Evolutionary conservation across 495 filamentous ascomycete species (phyloP).

Genomic region (Neurospora tetraspora): DNA sequence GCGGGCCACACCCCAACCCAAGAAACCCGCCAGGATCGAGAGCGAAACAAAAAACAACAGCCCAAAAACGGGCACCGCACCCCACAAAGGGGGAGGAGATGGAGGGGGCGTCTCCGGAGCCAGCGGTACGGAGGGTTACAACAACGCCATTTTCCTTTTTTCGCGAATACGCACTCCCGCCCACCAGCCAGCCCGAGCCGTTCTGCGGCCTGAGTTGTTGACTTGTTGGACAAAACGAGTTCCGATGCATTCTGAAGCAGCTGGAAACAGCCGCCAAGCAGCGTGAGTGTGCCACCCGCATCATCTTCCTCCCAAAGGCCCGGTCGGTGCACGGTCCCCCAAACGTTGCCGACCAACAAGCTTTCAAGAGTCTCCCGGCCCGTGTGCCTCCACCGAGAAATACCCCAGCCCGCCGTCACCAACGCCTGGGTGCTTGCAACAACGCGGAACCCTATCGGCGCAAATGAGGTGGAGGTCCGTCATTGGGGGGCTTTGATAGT

Average conservation of each 20-base stretch:
- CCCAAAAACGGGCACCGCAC: slow-evolving; percentile 1
- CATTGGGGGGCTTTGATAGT: slow-evolving; percentile 12
- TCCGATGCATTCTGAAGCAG: not conserved
- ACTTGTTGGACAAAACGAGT: not conserved
- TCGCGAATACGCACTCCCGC: not conserved
- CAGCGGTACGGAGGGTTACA: slow-evolving; percentile 10
- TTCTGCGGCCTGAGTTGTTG: not conserved
- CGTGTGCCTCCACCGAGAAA: slow-evolving; percentile 7
- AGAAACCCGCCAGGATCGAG: slow-evolving; percentile 4
- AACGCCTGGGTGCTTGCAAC: slow-evolving; percentile 5
- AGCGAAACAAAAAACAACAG: slow-evolving; percentile 1
- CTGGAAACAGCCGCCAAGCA: not conserved
- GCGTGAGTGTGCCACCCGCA: not conserved
- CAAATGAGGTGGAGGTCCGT: slow-evolving; percentile 16
- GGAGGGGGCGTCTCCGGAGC: slow-evolving; percentile 20
- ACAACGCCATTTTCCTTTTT: slow-evolving; percentile 20
- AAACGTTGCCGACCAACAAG: slow-evolving; percentile 2
- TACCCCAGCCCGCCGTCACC: slow-evolving; percentile 12
- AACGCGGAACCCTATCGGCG: slow-evolving; percentile 15
- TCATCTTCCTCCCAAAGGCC: not conserved
- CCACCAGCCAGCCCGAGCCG: not conserved
- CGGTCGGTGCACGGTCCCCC: not conserved
- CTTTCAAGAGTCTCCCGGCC: slow-evolving; percentile 7
- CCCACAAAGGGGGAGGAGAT: slow-evolving; percentile 11
- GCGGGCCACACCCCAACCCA: not conserved